These are phyloP conservation scores for Amanita muscaria DNA, from an alignment of 768 basidiomycete genomes.

Conservation along the genomic window DNA sequence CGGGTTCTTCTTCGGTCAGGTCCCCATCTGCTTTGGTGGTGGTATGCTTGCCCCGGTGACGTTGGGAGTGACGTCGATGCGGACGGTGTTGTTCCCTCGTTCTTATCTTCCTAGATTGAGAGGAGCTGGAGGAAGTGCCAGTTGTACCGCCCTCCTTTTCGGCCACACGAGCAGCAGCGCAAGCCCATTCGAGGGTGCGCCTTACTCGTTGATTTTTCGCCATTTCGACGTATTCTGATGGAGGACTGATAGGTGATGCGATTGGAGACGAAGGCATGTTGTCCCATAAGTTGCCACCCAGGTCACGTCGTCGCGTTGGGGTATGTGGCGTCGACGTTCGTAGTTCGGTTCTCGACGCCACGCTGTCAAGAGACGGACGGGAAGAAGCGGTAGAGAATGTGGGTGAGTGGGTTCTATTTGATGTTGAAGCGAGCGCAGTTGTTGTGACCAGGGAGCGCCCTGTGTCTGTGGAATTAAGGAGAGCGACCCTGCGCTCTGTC, in stretches of 20 bases:
- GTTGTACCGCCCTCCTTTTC: conserved; percentile 17
- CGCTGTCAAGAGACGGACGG: conserved; percentile 47
- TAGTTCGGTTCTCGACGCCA: conserved; percentile 49
- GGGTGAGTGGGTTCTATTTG: conserved; percentile 17
- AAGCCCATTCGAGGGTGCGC: conserved; percentile 66
- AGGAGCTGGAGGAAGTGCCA: neutral
- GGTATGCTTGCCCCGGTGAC: neutral
- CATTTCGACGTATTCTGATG: conserved; percentile 39
- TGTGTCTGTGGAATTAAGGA: conserved; percentile 29
- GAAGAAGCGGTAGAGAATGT: conserved; percentile 20
- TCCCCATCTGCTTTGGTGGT: conserved; percentile 25
- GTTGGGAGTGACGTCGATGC: conserved; percentile 5
- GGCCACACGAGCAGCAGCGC: conserved; percentile 47
- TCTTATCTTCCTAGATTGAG: neutral
- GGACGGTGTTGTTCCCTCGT: neutral
- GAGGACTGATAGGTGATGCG: conserved; percentile 43
- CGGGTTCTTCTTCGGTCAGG: conserved; percentile 55
- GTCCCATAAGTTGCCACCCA: conserved; percentile 37
- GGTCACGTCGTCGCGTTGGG: conserved; percentile 28
- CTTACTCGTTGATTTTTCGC: conserved; percentile 37
- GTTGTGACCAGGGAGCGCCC: conserved; percentile 17
- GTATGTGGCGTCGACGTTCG: conserved; percentile 31
- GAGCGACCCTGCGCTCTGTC: conserved; percentile 49
- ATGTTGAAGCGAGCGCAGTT: conserved; percentile 17
- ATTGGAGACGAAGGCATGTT: conserved; percentile 60